Conservation (phyloP, 1,284 basidiomycete genomes). For the Trichosporon asahii region DNA sequence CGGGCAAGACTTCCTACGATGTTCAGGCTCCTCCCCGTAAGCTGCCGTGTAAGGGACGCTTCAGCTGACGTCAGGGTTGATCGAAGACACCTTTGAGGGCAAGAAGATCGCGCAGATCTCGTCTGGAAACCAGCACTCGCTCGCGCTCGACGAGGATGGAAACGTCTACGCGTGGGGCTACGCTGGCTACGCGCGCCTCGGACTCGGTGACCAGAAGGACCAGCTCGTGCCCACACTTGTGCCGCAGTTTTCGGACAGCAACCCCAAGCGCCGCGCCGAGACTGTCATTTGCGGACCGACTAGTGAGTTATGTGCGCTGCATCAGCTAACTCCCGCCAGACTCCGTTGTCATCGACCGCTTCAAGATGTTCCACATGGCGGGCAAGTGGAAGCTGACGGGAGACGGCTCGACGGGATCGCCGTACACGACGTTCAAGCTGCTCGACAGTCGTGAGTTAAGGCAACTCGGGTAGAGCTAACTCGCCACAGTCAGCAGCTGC, state of each 20-base stretch:
- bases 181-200: slow-evolving; percentile 53
- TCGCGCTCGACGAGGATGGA: slow-evolving; percentile 76
- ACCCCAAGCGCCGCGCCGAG: slow-evolving; percentile 62
- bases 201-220: slow-evolving; percentile 74
- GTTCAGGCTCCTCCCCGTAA: slow-evolving; percentile 70
- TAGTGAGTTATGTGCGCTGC: slow-evolving; percentile 43
- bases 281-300: slow-evolving; percentile 75
- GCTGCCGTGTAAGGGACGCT: slow-evolving; percentile 29
- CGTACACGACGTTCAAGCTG: slow-evolving; percentile 67
- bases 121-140: slow-evolving; percentile 79
- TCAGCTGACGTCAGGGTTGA: slow-evolving; percentile 56
- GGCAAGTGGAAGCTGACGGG: slow-evolving; percentile 85
- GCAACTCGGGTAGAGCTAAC: neutral
- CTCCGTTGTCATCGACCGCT: slow-evolving; percentile 77
- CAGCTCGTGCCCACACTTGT: slow-evolving; percentile 52
- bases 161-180: slow-evolving; percentile 72
- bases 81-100: slow-evolving; percentile 64
- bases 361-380: slow-evolving; percentile 63
- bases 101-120: slow-evolving; percentile 74
- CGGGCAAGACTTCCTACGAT: slow-evolving; percentile 76
- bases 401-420: slow-evolving; percentile 78
- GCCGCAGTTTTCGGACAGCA: slow-evolving; percentile 74
- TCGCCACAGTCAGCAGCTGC: slow-evolving; percentile 59
- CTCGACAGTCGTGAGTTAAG: slow-evolving; percentile 16
- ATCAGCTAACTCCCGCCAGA: slow-evolving; percentile 22